These are phyloP conservation scores for Fulvia fulva DNA, from an alignment of 2,329 filamentous ascomycete genomes.

Conservation along the genomic window DNA sequence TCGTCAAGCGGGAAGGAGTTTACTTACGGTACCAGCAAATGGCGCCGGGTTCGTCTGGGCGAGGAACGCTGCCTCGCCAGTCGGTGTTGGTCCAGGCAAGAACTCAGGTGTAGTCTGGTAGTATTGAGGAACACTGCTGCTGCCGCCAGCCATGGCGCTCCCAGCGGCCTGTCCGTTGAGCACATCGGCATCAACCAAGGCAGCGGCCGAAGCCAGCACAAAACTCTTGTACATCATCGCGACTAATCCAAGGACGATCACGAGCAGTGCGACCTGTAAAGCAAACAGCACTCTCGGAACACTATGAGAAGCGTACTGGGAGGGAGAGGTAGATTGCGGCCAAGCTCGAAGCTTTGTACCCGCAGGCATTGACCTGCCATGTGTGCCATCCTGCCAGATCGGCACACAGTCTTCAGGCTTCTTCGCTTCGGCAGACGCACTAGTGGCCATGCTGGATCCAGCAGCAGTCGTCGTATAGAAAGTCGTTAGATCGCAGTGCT, in stretches of 20 bases:
- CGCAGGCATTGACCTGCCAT: background rate
- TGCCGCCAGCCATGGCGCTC: conserved; percentile 5
- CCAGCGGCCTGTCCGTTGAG: conserved; percentile 15
- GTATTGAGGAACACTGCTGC: conserved; percentile 53
- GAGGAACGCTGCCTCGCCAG: conserved; percentile 65
- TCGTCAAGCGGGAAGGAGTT: background rate
- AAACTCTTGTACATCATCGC: conserved; percentile 31
- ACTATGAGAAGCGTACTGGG: background rate
- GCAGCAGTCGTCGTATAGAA: background rate
- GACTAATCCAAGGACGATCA: conserved; percentile 24
- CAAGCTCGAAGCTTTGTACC: conserved; percentile 1
- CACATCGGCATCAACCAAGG: conserved; percentile 17
- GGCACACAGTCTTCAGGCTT: background rate
- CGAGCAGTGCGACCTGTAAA: conserved; percentile 27
- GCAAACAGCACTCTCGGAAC: conserved; percentile 1
- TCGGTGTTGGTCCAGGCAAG: conserved; percentile 60
- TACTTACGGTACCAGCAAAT: conserved; percentile 46
- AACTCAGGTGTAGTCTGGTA: conserved; percentile 60
- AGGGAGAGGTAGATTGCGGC: background rate
- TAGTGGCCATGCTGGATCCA: background rate
- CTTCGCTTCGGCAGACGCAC: background rate
- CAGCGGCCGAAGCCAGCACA: conserved; percentile 28
- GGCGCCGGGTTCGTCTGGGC: conserved; percentile 67
- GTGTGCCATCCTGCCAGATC: background rate
- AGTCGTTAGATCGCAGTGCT: background rate